Evolutionary conservation across 2,329 filamentous ascomycete genomes (phyloP), one percentile per base, ranked within the genome.

Genomic region (Scedosporium minutisporum): DNA sequence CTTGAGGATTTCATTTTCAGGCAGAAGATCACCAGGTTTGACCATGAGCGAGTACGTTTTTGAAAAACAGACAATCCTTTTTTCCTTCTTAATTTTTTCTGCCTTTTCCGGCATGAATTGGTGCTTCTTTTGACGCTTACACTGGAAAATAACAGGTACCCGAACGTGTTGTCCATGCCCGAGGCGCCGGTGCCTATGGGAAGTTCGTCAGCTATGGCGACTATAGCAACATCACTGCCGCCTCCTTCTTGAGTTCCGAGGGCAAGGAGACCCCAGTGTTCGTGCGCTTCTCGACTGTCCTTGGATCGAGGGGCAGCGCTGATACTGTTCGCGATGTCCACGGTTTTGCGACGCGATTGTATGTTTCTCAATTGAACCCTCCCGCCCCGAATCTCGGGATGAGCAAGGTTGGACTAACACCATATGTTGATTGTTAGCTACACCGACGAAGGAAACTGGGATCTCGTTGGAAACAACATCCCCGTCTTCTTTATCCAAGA

Each of bases 321-420:
- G 90, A 95, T 70, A 93, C 89, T 0, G 90, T 92, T 1, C 84
- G 90, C n/a, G 90, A 95, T 77, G 88, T 92, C 2, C 84, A 89
- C 44, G 90, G 90, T 1, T 95, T 93, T 66, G 89, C 90, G 0
- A 74, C 90, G 65, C 74, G 75, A 53, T 71, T 74, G 60, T 62
- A 57, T 14, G 60, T 57, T 25, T 38, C n/a, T 29, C 44, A 12
- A 16, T 46, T 25, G 12, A 18, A 21, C 4, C 12, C 18, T 25
- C 18, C 10, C 29, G 4, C 57, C 29, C 12, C 18, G 5, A 3
- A 18, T 21, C 10, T n/a, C n/a, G 16, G 16, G 33, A 12, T 12
- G 44, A 9, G 25, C 18, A 38, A 91, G 90, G 73, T 86, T 90
- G 1, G 3, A 23, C 38, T 48, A 48, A 60, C 42, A 38, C 33